Conservation (phyloP, 345 rosid species). For the Eucalyptus sp. region DNA sequence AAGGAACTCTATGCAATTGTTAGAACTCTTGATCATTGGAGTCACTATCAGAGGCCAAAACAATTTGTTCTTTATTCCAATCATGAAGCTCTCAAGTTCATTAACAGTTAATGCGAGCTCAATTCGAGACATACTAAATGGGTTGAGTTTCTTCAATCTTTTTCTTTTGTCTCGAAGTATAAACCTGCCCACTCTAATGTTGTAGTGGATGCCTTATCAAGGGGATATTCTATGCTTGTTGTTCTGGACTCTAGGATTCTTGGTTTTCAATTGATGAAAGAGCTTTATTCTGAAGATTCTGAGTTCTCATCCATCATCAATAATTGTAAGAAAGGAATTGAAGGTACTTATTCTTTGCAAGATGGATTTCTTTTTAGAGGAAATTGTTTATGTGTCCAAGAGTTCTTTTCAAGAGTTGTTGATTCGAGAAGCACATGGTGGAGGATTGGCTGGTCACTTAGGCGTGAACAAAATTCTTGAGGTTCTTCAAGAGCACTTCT, state of each 20-base stretch:
- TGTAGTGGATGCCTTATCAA: too few relatives aligned
- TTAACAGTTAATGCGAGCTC: background rate
- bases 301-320: background rate
- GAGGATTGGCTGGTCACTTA: too few relatives aligned
- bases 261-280: too few relatives aligned
- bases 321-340: too few relatives aligned
- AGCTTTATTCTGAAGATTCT: too few relatives aligned
- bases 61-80: too few relatives aligned
- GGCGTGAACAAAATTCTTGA: too few relatives aligned
- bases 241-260: too few relatives aligned
- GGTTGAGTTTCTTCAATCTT: background rate
- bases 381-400: background rate
- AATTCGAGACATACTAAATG: background rate
- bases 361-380: background rate
- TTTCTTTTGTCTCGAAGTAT: background rate
- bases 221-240: too few relatives aligned
- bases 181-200: background rate
- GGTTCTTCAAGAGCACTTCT: too few relatives aligned
- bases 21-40: background rate
- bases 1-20: background rate
- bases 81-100: background rate
- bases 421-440: background rate
- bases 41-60: too few relatives aligned
- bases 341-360: background rate
- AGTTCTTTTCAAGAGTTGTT: background rate